Base-by-base conservation (phyloP, 805 yeast species). In the Metschnikowia proteae region DNA sequence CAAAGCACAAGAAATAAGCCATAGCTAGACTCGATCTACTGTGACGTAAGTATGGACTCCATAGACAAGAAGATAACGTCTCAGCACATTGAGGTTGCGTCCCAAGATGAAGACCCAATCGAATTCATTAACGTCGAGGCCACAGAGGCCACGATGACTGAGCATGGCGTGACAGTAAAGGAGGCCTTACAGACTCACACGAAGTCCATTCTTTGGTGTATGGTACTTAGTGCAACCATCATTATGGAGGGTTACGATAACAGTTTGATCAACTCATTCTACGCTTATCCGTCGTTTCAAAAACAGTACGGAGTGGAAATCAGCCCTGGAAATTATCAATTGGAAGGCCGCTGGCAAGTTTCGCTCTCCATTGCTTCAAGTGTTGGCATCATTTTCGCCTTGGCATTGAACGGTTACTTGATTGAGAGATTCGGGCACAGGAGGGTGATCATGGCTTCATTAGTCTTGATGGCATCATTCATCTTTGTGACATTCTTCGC, bases 401-500 rank as follows among this genome's bases (percentile, higher is more conserved):
- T 76, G 45, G 65, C 68, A 36, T 45, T 67, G 33, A 71, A 73
- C 41, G 80, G 80, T 45, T 52, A 61, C 47, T 59, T 73, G 27
- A 68, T 73, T 25, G 80, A 77, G 47, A 59, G 60, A 35, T 61
- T 66, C 48, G 83, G 83, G 7, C 69, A 76, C 58, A 68, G 70
- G 43, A 61, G 58, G 55, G 68, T 73, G 7, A 51, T 73, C 38
- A 52, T 70, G 45, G 49, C 48, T 7, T 56, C 63, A 28, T 60
- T 71, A 52, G 46, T 54, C 42, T 47, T 59, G 30, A 60, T 63
- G 45, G 59, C 61, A 30, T 71, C 65, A n/a, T 71, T 75, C 48
- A 71, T 75, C 38, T 78, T 78, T 55, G 64, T 78, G 38, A 65
- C 68, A 42, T 78, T 77, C 56, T 79, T 77, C 57, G 75, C 82